Percentiles rank a stretch among this genome's conserved stretches.
Evolutionary conservation across 2,329 filamentous ascomycete species (phyloP).

Genomic region (Verticillium albo-atrum): DNA sequence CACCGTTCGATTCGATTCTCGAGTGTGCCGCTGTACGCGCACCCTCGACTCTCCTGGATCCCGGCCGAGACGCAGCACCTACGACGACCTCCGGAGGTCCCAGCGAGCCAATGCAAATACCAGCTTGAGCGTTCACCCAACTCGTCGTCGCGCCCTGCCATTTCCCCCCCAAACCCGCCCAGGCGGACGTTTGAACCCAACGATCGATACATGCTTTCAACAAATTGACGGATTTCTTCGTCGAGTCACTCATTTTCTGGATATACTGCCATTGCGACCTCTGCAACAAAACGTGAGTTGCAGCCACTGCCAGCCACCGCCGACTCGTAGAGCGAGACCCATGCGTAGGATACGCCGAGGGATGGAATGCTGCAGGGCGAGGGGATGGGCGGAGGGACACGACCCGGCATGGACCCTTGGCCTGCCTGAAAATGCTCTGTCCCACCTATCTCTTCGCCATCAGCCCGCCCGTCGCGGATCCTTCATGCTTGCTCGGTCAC

Average conservation of each 20-base stretch:
- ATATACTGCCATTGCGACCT: background rate
- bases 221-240: constrained; percentile 6
- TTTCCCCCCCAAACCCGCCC: background rate
- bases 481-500: background rate
- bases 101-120: constrained; percentile 4
- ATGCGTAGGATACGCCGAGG: background rate
- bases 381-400: background rate
- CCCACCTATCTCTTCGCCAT: background rate
- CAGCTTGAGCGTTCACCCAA: constrained; percentile 9
- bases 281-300: constrained; percentile 42
- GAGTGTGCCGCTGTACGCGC: constrained; percentile 3
- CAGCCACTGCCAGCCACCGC: background rate
- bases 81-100: constrained; percentile 7
- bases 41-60: background rate
- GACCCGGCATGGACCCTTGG: background rate
- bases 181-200: constrained; percentile 1
- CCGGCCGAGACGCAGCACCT: background rate
- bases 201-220: constrained; percentile 5
- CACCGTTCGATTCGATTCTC: constrained; percentile 6
- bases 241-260: constrained; percentile 14
- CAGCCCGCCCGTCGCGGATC: background rate
- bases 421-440: background rate
- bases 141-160: constrained; percentile 4
- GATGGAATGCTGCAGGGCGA: background rate
- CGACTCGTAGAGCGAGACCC: background rate